A percentile compares a stretch with the other conserved stretches of the same genome.
phyloP scores from a whole-genome alignment of 1,139 yeast species.

The Pichia sp. region DNA sequence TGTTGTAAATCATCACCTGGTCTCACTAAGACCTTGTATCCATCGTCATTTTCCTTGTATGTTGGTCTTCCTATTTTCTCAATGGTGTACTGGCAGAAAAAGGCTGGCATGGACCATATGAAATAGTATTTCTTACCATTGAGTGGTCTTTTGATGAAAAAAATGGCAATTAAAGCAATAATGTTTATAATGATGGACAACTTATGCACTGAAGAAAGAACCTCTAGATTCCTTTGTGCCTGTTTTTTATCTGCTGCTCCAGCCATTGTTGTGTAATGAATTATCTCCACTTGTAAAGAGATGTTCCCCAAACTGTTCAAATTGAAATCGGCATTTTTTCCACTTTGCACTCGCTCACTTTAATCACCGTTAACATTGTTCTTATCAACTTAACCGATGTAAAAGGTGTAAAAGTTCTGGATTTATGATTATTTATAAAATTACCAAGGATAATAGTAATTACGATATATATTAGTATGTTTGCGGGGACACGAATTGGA shows the following conservation, averaged over 20 bases:
- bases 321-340: too few species aligned
- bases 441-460: too few species aligned
- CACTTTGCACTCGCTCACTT: too few species aligned
- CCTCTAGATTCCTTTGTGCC: conserved; percentile 48
- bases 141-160: conserved; percentile 44
- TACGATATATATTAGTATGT: too few species aligned
- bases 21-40: conserved; percentile 33
- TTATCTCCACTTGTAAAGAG: too few species aligned
- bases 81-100: conserved; percentile 44
- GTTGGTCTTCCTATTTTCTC: conserved; percentile 64
- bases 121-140: conserved; percentile 44
- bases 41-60: conserved; percentile 28
- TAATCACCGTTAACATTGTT: too few species aligned
- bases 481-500: too few species aligned
- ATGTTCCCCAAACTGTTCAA: too few species aligned
- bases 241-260: conserved; percentile 62
- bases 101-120: conserved; percentile 46
- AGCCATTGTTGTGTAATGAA: conserved; percentile 34
- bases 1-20: conserved; percentile 63
- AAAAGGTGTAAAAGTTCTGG: too few species aligned
- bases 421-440: too few species aligned
- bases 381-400: too few species aligned
- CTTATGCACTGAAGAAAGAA: conserved; percentile 48
- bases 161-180: conserved; percentile 33
- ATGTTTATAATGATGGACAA: conserved; percentile 37